Conservation (phyloP, 1,284 basidiomycete species). For the Ceratobasidium theobromae region DNA sequence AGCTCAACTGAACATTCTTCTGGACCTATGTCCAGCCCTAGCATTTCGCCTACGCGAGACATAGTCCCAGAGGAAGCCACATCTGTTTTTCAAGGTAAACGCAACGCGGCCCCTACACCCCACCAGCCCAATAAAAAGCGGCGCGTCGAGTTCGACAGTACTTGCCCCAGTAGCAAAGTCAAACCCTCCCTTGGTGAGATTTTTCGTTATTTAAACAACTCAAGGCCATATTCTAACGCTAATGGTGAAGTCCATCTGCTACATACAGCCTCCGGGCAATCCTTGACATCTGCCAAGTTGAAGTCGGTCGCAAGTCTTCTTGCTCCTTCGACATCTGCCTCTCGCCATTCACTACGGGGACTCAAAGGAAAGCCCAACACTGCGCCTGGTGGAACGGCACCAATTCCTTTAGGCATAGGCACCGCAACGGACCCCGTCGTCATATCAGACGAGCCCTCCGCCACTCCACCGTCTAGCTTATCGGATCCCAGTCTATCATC, state of each 20-base stretch:
- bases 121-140: constrained; percentile 7
- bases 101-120: neutral
- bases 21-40: constrained; percentile 26
- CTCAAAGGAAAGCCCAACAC: neutral
- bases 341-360: neutral
- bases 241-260: neutral
- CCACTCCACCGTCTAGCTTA: neutral
- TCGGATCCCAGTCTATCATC: neutral
- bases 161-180: neutral
- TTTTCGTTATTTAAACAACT: neutral
- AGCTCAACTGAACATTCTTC: constrained; percentile 30
- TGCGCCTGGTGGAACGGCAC: neutral
- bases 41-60: constrained; percentile 10
- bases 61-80: neutral
- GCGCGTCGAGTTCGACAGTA: constrained; percentile 2
- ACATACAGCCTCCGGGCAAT: neutral
- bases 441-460: constrained; percentile 3
- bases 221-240: neutral
- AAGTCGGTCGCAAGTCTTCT: neutral
- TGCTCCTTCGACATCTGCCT: neutral
- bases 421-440: constrained; percentile 15
- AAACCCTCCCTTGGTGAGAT: neutral
- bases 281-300: neutral
- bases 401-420: neutral
- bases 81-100: neutral